Conservation (phyloP, 257 asterid genomes). For the Rehmannia glutinosa region DNA sequence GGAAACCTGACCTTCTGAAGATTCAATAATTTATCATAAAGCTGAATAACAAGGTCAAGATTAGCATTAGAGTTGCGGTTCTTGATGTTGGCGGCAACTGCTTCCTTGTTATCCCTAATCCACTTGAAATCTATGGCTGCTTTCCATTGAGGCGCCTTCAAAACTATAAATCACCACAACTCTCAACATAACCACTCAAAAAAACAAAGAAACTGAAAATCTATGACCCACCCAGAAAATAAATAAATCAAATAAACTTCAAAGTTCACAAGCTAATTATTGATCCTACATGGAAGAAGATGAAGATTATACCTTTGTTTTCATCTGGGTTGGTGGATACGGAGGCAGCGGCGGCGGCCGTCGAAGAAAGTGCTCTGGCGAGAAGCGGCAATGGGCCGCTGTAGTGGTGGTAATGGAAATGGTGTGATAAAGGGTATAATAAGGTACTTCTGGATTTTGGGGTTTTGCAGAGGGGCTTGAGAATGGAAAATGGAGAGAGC, state of each 20-base stretch:
- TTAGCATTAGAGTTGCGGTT: slow-evolving; percentile 72
- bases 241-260: background rate
- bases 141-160: slow-evolving; percentile 79
- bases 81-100: slow-evolving; percentile 60
- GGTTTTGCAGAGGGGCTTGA: slow-evolving; percentile 30
- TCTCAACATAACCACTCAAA: slow-evolving; percentile 2
- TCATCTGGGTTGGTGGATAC: slow-evolving; percentile 22
- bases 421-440: slow-evolving; percentile 10
- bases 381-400: slow-evolving; percentile 28
- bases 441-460: slow-evolving; percentile 7
- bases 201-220: background rate
- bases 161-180: slow-evolving; percentile 32
- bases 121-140: slow-evolving; percentile 92
- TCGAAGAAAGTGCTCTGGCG: slow-evolving; percentile 45
- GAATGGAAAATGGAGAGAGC: slow-evolving; percentile 16
- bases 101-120: slow-evolving; percentile 89
- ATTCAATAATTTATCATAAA: slow-evolving; percentile 58
- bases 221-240: too few relatives aligned
- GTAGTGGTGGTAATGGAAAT: slow-evolving; percentile 9
- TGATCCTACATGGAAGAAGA: background rate
- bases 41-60: slow-evolving; percentile 63
- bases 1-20: slow-evolving; percentile 75
- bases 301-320: slow-evolving; percentile 30
- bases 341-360: slow-evolving; percentile 31
- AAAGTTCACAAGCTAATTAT: background rate